Percentiles rank a stretch among this genome's conserved stretches.
These are phyloP conservation scores for Stygiomarasmius scandens DNA, from an alignment of 1,284 basidiomycete species.

Conservation along the genomic window DNA sequence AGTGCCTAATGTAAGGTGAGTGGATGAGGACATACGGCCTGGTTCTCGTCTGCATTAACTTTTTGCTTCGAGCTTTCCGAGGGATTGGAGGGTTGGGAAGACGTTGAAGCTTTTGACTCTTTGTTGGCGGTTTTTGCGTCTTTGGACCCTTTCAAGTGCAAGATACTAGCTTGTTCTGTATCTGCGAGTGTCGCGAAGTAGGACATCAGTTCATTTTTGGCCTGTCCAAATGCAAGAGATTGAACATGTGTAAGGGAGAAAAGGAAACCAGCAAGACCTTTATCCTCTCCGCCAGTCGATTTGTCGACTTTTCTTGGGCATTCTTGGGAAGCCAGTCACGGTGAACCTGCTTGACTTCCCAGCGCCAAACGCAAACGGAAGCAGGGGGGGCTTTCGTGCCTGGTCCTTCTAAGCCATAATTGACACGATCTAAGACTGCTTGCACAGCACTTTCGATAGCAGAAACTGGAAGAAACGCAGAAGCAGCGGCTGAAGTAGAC, in stretches of 20 bases:
- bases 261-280: slow-evolving; percentile 48
- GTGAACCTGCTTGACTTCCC: slow-evolving; percentile 73
- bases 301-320: slow-evolving; percentile 63
- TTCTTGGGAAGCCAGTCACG: slow-evolving; percentile 72
- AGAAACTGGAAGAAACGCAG: slow-evolving; percentile 44
- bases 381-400: slow-evolving; percentile 55
- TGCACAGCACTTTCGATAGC: slow-evolving; percentile 66
- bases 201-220: slow-evolving; percentile 55
- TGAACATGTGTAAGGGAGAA: not conserved
- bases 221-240: slow-evolving; percentile 43
- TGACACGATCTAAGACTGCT: slow-evolving; percentile 60
- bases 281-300: slow-evolving; percentile 65
- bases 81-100: slow-evolving; percentile 11
- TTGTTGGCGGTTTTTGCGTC: slow-evolving; percentile 14
- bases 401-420: slow-evolving; percentile 70
- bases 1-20: not conserved
- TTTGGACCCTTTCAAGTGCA: slow-evolving; percentile 50
- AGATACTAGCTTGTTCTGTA: slow-evolving; percentile 53
- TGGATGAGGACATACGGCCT: slow-evolving; percentile 30
- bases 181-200: slow-evolving; percentile 60
- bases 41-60: slow-evolving; percentile 36
- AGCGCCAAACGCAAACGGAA: slow-evolving; percentile 79
- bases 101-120: slow-evolving; percentile 20
- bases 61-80: slow-evolving; percentile 34
- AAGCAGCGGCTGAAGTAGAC: slow-evolving; percentile 10